These are phyloP conservation scores for Coniella vitis DNA, from an alignment of 2,329 filamentous ascomycete species.

Conservation along the genomic window DNA sequence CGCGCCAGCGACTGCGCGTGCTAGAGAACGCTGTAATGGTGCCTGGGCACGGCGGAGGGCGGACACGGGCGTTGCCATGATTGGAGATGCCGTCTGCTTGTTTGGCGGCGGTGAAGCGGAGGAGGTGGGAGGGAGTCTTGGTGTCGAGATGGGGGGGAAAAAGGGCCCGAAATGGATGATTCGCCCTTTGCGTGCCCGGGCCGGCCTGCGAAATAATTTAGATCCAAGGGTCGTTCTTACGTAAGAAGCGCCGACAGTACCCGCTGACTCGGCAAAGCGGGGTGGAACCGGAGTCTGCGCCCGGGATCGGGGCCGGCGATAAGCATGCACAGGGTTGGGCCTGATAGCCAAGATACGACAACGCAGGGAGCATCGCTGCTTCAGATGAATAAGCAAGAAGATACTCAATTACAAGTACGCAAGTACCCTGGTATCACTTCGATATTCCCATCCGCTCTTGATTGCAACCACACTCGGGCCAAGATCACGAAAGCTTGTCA, in stretches of 20 bases:
- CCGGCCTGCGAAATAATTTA: conserved; percentile 12
- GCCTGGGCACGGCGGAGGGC: conserved; percentile 35
- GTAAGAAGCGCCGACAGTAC: conserved; percentile 12
- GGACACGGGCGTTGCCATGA: conserved; percentile 35
- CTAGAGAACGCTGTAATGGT: conserved; percentile 36
- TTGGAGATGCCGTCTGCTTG: too few species aligned
- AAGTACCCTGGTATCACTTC: too few species aligned
- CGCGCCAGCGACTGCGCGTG: conserved; percentile 23
- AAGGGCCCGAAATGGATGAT: background rate
- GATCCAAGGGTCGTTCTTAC: conserved; percentile 1
- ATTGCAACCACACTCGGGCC: too few species aligned
- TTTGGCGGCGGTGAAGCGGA: too few species aligned
- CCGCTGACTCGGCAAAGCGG: background rate
- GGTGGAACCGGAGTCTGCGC: too few species aligned
- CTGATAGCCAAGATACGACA: too few species aligned
- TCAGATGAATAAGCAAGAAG: too few species aligned
- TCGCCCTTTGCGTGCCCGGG: conserved; percentile 3
- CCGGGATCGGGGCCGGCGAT: background rate
- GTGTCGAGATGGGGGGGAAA: background rate
- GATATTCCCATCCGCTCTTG: too few species aligned
- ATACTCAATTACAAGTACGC: too few species aligned
- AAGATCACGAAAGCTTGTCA: too few species aligned
- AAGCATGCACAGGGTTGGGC: too few species aligned
- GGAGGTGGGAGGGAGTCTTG: background rate
- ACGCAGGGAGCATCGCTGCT: too few species aligned